Base-by-base conservation (phyloP, 177 flowering plant species). In the Telopea speciosissima region DNA sequence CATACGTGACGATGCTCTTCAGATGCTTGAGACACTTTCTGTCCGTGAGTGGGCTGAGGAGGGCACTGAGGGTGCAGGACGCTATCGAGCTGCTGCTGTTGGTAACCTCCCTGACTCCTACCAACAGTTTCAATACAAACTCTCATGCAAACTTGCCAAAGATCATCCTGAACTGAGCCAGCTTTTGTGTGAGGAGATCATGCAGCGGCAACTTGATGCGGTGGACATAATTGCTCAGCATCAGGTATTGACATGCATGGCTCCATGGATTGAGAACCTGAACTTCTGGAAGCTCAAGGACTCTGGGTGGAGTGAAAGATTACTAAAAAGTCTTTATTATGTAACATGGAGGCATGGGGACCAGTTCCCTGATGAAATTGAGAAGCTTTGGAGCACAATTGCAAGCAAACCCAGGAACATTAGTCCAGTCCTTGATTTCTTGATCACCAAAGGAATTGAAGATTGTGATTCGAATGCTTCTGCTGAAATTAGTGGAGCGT, bases 221-320 rank as follows among this genome's bases (percentile, higher is more conserved):
- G 98, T 96, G 60, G 97, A 96, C 78, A 96, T 93, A 78, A 96
- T 96, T 77, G 98, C 96, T 4, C 99, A 96, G 77, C 99, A 96
- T 82, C 99, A 96, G 81, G 98, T 96, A 59, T 76, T 96, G 62
- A 96, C 99, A 33, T 96, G 99, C 84, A 90, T 96, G 97, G 99
- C 98, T 78, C 99, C 99, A n/a, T 93, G 99, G 99, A 96, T 96
- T 72, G 97, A 96, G 81, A 96, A 93, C 79, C 89, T 96, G 16
- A 93, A 93, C 75, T 93, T 96, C 71, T 88, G 88, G 94, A 90
- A 88, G 78, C 92, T 91, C 70, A 90, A 90, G 82, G 97, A 96
- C 66, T 88, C 93, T 0, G 99, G 96, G 23, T 96, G 99, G 99
- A 89, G 95, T 69, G 97, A 93, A 63, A 87, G 99, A 72, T 77